These are phyloP conservation scores for Calocybe gambosa DNA, from an alignment of 1,284 basidiomycete genomes.

Conservation along the genomic window DNA sequence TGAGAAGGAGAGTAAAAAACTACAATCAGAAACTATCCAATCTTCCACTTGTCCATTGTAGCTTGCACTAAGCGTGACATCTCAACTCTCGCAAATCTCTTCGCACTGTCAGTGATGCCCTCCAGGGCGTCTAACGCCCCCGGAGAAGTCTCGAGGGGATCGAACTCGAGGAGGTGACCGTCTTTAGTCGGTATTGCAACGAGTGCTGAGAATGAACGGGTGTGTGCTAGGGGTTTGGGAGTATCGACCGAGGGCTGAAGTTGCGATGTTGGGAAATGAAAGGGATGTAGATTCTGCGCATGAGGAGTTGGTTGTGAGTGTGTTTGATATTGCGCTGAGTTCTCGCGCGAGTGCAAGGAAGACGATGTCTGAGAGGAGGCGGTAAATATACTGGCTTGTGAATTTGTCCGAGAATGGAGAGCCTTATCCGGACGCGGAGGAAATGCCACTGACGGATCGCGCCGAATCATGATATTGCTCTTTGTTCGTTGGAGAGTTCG, in stretches of 20 bases:
- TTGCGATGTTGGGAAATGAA: conserved; percentile 27
- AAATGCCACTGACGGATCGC: conserved; percentile 45
- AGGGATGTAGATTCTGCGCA: conserved; percentile 28
- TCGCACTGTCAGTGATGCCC: conserved; percentile 72
- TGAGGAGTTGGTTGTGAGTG: conserved; percentile 18
- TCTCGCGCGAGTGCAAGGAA: conserved; percentile 38
- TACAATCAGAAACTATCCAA: conserved; percentile 26
- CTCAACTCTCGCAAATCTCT: conserved; percentile 71
- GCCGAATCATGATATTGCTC: conserved; percentile 58
- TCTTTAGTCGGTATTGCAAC: conserved; percentile 70
- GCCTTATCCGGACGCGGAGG: conserved; percentile 20
- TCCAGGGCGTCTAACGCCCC: conserved; percentile 63
- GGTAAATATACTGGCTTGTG: conserved; percentile 38
- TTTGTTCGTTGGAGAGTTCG: conserved; percentile 42
- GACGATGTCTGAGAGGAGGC: conserved; percentile 31
- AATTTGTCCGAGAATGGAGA: conserved; percentile 42
- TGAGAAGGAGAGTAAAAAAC: conserved; percentile 1
- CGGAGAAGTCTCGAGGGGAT: conserved; percentile 67
- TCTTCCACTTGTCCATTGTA: conserved; percentile 69
- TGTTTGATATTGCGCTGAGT: conserved; percentile 28
- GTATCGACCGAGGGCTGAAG: conserved; percentile 22
- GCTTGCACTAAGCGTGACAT: conserved; percentile 64
- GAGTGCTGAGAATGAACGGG: conserved; percentile 39
- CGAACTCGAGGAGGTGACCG: conserved; percentile 73
- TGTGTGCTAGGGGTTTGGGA: conserved; percentile 26